Evolutionary conservation across 2,329 filamentous ascomycete species (phyloP), one percentile per base, ranked within the genome.

Genomic region (Anisogramma anomala): DNA sequence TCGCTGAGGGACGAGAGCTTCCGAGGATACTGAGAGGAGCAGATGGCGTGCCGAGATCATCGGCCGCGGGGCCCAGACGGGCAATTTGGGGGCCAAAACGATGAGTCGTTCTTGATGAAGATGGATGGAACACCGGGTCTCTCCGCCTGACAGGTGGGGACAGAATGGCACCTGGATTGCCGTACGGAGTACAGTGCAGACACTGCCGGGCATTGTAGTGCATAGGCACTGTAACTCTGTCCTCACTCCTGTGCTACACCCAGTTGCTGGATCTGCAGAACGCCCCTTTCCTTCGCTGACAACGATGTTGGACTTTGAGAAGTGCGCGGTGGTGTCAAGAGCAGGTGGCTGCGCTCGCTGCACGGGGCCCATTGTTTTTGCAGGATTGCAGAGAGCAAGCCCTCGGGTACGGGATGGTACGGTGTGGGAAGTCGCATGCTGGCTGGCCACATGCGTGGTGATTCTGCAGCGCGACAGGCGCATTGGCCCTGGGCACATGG

Each of bases 121-220:
- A 40, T 40, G 30, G 30, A 40, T 19, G 19, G 19, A 34, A 32
- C 33, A 41, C 20, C 38, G 38, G 38, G 38, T 41, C 32, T 34
- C 17, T 34, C 38, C 37, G 38, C 25, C 38, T 41, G 38, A 41
- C 38, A 41, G 38, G 38, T 35, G 38, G 35, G 38, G 32, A 41
- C 38, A 32, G 23, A 26, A 34, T 26, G 32, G 17, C 30, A 20
- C 15, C 30, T 39, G 28, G 15, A 39, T 32, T 39, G 20, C 19
- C 11, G 22, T 20, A 40, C 37, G 33, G 37, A 33, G 36, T 19
- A 40, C 37, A 40, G 37, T 40, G 36, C 27, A 39, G 36, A 32
- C 36, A 39, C 28, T 32, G 36, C 36, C 20, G 15, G n/a, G n/a
- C 19, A 20, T 23, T 39, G 36, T 38, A 37, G 9, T 25, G 22